Conservation (phyloP, 257 asterid species). For the Orobanche coerulescens region DNA sequence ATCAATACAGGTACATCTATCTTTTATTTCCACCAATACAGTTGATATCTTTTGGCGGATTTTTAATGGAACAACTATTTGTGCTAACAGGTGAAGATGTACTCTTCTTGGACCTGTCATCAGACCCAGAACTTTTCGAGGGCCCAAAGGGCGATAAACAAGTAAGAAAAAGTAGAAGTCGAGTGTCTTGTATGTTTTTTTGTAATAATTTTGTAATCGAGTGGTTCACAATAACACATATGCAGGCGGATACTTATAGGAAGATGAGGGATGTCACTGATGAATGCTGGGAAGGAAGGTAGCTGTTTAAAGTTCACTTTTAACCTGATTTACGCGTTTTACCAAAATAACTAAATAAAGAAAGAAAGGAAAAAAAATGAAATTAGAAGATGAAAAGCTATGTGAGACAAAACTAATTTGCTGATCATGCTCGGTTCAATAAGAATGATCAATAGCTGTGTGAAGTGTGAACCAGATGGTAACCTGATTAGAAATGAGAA, state of each 20-base stretch:
- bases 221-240: slow-evolving; percentile 8
- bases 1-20: slow-evolving; percentile 64
- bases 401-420: neutral
- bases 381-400: no score
- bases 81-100: slow-evolving; percentile 73
- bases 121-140: slow-evolving; percentile 83
- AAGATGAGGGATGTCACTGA: slow-evolving; percentile 83
- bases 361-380: no score
- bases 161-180: slow-evolving; percentile 33
- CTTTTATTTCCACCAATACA: slow-evolving; percentile 11
- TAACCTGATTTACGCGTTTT: neutral
- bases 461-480: neutral
- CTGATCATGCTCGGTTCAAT: neutral
- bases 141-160: slow-evolving; percentile 85
- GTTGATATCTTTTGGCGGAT: slow-evolving; percentile 15
- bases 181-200: slow-evolving; percentile 12
- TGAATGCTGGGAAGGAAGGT: slow-evolving; percentile 99
- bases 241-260: slow-evolving; percentile 87
- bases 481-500: neutral
- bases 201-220: slow-evolving; percentile 13
- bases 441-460: neutral
- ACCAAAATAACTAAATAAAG: neutral
- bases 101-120: slow-evolving; percentile 80
- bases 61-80: slow-evolving; percentile 4
- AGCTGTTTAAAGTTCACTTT: slow-evolving; percentile 14